phyloP scores from a whole-genome alignment of 2,329 filamentous ascomycete species.

The Neopestalotiopsis rosae region DNA sequence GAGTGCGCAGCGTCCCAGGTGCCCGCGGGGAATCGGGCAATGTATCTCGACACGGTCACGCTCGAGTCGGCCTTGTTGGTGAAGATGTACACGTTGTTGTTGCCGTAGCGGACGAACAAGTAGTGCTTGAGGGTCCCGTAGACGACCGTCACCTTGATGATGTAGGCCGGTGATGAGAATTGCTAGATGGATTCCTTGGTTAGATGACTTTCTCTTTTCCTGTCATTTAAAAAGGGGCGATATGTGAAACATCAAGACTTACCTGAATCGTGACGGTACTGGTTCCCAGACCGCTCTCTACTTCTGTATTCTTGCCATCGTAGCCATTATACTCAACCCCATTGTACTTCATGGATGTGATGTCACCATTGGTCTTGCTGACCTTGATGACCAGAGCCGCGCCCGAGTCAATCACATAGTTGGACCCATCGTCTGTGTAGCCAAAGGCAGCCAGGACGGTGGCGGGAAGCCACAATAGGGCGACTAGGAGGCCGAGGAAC shows the following conservation, averaged over 20 bases:
- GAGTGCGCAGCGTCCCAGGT: conserved; percentile 32
- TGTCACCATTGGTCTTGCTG: conserved; percentile 40
- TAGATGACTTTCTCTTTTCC: neutral
- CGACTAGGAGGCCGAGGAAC: conserved; percentile 30
- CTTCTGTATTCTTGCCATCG: conserved; percentile 27
- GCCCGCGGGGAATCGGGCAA: conserved; percentile 38
- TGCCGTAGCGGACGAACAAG: conserved; percentile 40
- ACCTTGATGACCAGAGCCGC: conserved; percentile 39
- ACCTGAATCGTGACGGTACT: conserved; percentile 36
- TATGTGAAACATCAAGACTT: neutral
- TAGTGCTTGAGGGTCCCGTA: conserved; percentile 41
- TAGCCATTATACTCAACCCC: conserved; percentile 23
- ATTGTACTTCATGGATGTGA: conserved; percentile 33
- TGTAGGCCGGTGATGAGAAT: conserved; percentile 30
- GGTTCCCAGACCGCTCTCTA: conserved; percentile 37
- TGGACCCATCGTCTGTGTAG: conserved; percentile 42
- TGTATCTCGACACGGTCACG: conserved; percentile 45
- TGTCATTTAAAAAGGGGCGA: neutral
- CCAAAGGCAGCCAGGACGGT: conserved; percentile 43
- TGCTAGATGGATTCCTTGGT: neutral
- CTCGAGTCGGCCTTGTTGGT: conserved; percentile 46
- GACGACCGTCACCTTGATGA: conserved; percentile 41
- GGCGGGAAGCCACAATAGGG: conserved; percentile 33
- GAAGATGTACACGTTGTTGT: conserved; percentile 47
- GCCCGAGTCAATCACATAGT: conserved; percentile 44